Base-by-base conservation (phyloP, 139 green algal genomes). In the Tetraselmis striata region DNA sequence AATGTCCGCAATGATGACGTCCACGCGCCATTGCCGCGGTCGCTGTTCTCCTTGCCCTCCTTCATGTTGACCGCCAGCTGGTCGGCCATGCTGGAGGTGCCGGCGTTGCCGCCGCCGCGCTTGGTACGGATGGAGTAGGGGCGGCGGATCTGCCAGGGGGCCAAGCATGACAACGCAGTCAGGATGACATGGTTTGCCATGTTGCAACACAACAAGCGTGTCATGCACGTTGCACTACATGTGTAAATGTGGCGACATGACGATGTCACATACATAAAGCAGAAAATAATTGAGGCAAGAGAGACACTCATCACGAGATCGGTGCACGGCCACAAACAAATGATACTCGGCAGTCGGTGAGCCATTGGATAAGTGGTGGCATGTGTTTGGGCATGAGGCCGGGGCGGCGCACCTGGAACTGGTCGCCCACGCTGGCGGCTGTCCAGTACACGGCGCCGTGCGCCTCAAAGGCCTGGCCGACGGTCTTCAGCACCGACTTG, bases 381-480 rank as follows among this genome's bases (percentile, higher is more conserved):
- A n/a, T n/a, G n/a, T n/a, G n/a, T n/a, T n/a, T n/a, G n/a, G n/a
- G n/a, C n/a, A n/a, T n/a, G n/a, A n/a, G n/a, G n/a, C n/a, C n/a
- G n/a, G n/a, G n/a, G n/a, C n/a, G 74, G 74, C 74, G 74, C 27
- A 88, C 85, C 85, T 88, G 79, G 74, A 83, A 81, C 32, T 83
- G 2, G 1, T 79, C 77, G 1, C 79, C 83, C 11, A 82, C 82
- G 0, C 76, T 79, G 1, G 85, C 82, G 0, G 88, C 88, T 5
- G 88, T 91, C 88, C 88, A 91, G 80, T 91, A 91, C 1, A 87
- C 79, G 29, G 86, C 77, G 28, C 81, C 77, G 80, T 91, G 88
- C 77, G 88, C 88, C 80, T 89, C 85, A 75, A 85, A 91, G 77
- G 89, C 88, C 76, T 89, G 85, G 25, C 88, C 88, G 30, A 91